Evolutionary conservation across 225 moss, liverwort and hornwort species (phyloP), one percentile per base, ranked within the genome.

Genomic region (Climacium dendroides): DNA sequence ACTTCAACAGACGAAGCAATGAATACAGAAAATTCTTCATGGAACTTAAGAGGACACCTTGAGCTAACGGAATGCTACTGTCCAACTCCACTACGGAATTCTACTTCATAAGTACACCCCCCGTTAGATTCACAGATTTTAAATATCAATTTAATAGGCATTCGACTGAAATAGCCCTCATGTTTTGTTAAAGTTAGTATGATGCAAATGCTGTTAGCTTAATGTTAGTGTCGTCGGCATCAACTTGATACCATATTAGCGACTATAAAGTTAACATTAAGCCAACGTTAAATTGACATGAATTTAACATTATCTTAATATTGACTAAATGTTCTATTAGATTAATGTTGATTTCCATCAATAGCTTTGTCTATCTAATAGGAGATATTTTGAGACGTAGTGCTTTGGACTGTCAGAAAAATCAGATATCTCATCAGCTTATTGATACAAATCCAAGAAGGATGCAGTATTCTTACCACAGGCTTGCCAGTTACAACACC

Each of bases 401-500:
- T 67, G 43, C 75, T 70, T 45, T 48, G 5, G 16, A 57, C 58
- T 61, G 43, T 59, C 60, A 75, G 34, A 28, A 75, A 48, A 24
- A 52, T 52, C 67, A 75, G 58, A 53, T 65, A 30, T 57, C 78
- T 69, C 48, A 66, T 34, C 52, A 69, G 35, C 13, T 53, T 24
- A 54, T 62, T n/a, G 45, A 78, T 70, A 72, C 63, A 62, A 35
- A 74, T 52, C 58, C 58, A 65, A 85, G 64, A 62, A 62, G 17
- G 12, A 28, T 78, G 39, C 57, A 57, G 39, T 39, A 35, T 30
- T 11, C 91, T 95, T 87, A 98, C 98, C 93, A 98, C 92, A 61
- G 98, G 98, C 88, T 98, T 98, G 34, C 98, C 98, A 35, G 98
- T 98, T 69, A 98, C 98, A 48, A 97, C 95, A 52, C 92, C 98